Evolutionary conservation across 768 basidiomycete species (phyloP), one percentile per base, ranked within the genome.

Genomic region (Podaxis pistillaris): DNA sequence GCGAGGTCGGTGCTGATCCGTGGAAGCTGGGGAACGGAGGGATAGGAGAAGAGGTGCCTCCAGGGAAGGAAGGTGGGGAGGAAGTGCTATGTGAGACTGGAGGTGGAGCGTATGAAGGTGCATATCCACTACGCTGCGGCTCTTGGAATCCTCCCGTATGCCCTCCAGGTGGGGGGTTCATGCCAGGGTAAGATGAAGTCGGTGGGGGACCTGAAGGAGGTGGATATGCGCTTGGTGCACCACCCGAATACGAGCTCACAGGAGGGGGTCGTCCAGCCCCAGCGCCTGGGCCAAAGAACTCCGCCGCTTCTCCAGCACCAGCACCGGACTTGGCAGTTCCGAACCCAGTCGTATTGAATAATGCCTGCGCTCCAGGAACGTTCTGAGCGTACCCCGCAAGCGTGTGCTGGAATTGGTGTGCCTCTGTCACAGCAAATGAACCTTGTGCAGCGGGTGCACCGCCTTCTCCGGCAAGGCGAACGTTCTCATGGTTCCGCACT

Each of bases 401-500:
- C 36, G 78, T 72, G 15, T 79, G 74, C 70, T 87, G 86, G 53
- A 81, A 72, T 46, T 83, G 75, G 11, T 76, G 68, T 2, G 81
- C 88, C 51, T 85, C 75, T 50, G 71, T 73, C 46, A 79, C 74
- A 0, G 85, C 84, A 62, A 73, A 82, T 1, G 79, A 71, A 4
- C 85, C 85, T 56, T 86, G 75, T 2, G 80, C 72, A 12, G 76
- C 73, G 9, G 83, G 62, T 0, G 74, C 60, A 2, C 84, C 82
- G 30, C 84, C 83, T 65, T 87, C 81, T 2, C 84, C 84, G 0
- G 76, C 76, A 5, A 78, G 68, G 0, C 91, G 85, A 36, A 87
- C 79, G 71, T 93, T 93, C 70, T 88, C 75, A 74, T 93, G 90
- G 65, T 84, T 84, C 4, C 87, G 83, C 0, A 94, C 90, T 0